Conservation (phyloP, 2,329 filamentous ascomycete genomes). For the Penicillium sp. region DNA sequence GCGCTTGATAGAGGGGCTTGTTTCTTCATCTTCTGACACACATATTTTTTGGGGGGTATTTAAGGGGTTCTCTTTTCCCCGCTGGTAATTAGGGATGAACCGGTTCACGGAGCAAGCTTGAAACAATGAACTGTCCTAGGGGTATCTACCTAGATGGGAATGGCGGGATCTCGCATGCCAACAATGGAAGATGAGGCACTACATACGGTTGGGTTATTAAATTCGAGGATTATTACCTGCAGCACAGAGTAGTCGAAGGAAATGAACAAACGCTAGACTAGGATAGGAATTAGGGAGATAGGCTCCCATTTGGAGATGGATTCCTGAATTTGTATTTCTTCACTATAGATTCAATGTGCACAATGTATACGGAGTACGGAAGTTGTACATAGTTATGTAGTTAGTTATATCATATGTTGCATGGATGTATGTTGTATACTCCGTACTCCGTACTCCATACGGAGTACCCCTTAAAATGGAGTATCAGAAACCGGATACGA, state of each 20-base stretch:
- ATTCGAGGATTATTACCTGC: not conserved
- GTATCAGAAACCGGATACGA: not conserved
- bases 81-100: not conserved
- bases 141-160: not conserved
- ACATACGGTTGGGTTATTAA: not conserved
- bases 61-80: not conserved
- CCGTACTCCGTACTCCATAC: too few relatives aligned
- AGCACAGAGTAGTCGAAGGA: not conserved
- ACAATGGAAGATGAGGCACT: not conserved
- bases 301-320: not conserved
- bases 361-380: too few relatives aligned
- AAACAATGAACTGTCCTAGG: not conserved
- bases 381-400: not conserved
- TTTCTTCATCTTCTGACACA: conserved; percentile 24
- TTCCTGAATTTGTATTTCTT: not conserved
- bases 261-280: not conserved
- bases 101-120: not conserved
- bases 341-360: too few relatives aligned
- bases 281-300: not conserved
- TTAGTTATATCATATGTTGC: not conserved
- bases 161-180: not conserved
- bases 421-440: not conserved
- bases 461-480: not conserved
- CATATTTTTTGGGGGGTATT: not conserved
- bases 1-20: conserved; percentile 18